Evolutionary conservation across 495 filamentous ascomycete species (phyloP).

Genomic region (Rusavskia elegans): DNA sequence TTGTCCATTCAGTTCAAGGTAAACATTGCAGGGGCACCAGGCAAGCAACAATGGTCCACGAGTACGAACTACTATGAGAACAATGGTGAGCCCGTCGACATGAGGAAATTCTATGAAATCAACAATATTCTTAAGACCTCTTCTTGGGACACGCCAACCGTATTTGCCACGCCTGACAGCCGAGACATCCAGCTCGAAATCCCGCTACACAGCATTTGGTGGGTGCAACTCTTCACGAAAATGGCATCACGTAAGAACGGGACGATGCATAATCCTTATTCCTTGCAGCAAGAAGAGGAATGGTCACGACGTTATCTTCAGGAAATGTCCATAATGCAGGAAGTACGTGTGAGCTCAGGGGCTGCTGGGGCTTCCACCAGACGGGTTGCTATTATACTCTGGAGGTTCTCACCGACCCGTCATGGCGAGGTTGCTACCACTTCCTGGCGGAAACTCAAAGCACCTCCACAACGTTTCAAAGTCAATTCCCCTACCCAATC

Average conservation of each 20-base stretch:
- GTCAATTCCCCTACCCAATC: constrained; percentile 10
- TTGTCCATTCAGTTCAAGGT: constrained; percentile 30
- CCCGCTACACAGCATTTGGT: constrained; percentile 33
- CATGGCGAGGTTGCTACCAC: constrained; percentile 31
- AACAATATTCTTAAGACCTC: not conserved
- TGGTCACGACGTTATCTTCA: constrained; percentile 24
- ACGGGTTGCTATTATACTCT: constrained; percentile 34
- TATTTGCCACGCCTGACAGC: not conserved
- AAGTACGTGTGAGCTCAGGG: constrained; percentile 23
- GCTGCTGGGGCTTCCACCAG: not conserved
- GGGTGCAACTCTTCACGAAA: constrained; percentile 29
- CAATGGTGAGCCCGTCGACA: not conserved
- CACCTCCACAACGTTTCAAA: constrained; percentile 23
- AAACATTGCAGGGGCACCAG: constrained; percentile 24
- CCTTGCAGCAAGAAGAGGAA: constrained; percentile 22
- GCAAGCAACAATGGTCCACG: constrained; percentile 29
- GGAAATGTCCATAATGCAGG: constrained; percentile 33
- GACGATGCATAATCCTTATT: constrained; percentile 20
- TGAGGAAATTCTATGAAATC: not conserved
- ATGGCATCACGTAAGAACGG: constrained; percentile 24
- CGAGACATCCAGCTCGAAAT: constrained; percentile 20
- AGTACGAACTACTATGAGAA: constrained; percentile 28
- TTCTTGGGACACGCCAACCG: not conserved
- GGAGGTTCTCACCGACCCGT: constrained; percentile 35
- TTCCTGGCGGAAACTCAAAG: constrained; percentile 34